Conservation (phyloP, 2,329 filamentous ascomycete species). For the Emmonsiellopsis sp. region DNA sequence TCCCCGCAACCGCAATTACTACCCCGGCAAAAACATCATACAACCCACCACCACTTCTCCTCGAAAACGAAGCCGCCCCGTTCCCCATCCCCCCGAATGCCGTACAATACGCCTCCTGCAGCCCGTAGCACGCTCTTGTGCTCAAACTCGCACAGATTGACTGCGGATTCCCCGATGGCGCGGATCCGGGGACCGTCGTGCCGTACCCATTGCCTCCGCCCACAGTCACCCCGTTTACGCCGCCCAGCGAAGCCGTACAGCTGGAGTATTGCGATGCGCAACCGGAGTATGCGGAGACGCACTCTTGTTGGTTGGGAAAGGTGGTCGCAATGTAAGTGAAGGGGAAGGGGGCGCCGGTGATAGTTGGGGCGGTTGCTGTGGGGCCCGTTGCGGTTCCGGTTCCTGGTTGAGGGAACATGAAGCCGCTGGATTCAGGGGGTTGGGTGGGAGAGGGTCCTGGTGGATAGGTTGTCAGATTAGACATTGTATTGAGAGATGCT, state of each 20-base stretch:
- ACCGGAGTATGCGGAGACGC: constrained; percentile 44
- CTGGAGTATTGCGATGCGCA: constrained; percentile 40
- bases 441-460: constrained; percentile 12
- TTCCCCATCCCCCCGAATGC: constrained; percentile 23
- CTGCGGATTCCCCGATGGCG: constrained; percentile 30
- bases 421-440: constrained; percentile 18
- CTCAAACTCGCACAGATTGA: constrained; percentile 40
- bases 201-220: constrained; percentile 38
- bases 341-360: constrained; percentile 42
- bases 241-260: constrained; percentile 38
- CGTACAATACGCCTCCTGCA: constrained; percentile 38
- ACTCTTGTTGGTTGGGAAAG: constrained; percentile 42
- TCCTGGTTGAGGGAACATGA: constrained; percentile 26
- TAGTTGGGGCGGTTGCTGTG: constrained; percentile 29
- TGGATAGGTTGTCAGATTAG: constrained; percentile 3
- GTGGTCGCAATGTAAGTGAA: constrained; percentile 46
- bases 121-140: constrained; percentile 37
- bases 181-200: constrained; percentile 37
- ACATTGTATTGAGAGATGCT: background rate
- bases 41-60: constrained; percentile 18
- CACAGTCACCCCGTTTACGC: constrained; percentile 44
- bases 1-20: constrained; percentile 37
- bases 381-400: constrained; percentile 8
- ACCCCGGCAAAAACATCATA: constrained; percentile 34
- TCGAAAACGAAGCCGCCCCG: constrained; percentile 6